Evolutionary conservation across 345 rosid genomes (phyloP).

Genomic region (Brassica rapa): DNA sequence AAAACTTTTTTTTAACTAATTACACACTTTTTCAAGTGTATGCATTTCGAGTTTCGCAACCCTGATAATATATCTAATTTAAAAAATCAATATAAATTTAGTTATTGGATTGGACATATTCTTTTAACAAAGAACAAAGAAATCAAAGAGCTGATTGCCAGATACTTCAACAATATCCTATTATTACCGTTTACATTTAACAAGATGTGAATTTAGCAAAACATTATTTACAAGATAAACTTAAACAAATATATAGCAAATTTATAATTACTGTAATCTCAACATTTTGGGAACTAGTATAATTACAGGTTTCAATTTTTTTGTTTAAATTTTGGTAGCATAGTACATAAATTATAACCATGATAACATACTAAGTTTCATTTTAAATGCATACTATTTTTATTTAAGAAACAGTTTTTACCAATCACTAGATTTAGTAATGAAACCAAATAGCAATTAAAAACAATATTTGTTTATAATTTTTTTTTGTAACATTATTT

Average conservation of each 20-base stretch:
- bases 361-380: not conserved
- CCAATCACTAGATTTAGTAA: not conserved
- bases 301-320: not conserved
- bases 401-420: not conserved
- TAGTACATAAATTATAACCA: not conserved
- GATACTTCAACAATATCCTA: not conserved
- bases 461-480: not conserved
- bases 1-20: not conserved
- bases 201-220: not conserved
- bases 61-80: not conserved
- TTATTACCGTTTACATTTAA: not conserved
- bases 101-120: not conserved
- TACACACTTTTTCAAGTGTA: not conserved
- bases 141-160: not conserved
- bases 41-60: not conserved
- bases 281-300: too few species aligned
- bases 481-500: not conserved
- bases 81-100: not conserved
- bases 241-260: not conserved
- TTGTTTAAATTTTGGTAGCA: not conserved
- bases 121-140: not conserved
- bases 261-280: too few species aligned
- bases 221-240: not conserved
- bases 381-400: not conserved
- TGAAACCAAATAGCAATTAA: not conserved